Conservation (phyloP, 2,329 filamentous ascomycete species). For the Clonostachys sp. region DNA sequence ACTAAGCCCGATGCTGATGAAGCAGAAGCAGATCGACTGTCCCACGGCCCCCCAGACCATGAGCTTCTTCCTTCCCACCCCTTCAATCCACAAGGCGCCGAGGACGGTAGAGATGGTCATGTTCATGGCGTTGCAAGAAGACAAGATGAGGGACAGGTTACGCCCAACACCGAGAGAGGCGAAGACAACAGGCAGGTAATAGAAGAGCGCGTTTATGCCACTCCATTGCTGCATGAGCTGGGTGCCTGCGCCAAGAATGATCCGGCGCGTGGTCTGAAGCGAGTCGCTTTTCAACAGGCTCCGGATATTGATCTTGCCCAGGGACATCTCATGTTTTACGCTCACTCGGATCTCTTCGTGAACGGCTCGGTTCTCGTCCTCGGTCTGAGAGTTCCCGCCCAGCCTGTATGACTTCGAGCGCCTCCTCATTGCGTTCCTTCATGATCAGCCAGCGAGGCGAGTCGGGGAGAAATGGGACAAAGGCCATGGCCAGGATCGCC, state of each 20-base stretch:
- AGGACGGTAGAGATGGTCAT: slow-evolving; percentile 1
- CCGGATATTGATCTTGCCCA: background rate
- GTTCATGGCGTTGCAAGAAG: slow-evolving; percentile 4
- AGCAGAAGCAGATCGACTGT: background rate
- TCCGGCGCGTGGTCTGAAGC: slow-evolving; percentile 1
- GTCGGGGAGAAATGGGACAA: slow-evolving; percentile 60
- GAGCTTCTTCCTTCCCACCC: slow-evolving; percentile 5
- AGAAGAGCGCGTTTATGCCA: slow-evolving; percentile 8
- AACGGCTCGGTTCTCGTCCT: background rate
- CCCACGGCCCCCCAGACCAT: background rate
- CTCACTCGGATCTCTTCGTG: background rate
- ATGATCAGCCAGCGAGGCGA: slow-evolving; percentile 55
- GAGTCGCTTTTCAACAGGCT: background rate
- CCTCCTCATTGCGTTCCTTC: slow-evolving; percentile 52
- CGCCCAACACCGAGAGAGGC: background rate
- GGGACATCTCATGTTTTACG: background rate
- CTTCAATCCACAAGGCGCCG: slow-evolving; percentile 5
- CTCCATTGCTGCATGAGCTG: slow-evolving; percentile 8
- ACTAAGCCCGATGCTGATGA: background rate
- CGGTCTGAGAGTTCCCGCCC: background rate
- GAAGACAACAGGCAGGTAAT: slow-evolving; percentile 4
- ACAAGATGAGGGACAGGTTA: slow-evolving; percentile 4
- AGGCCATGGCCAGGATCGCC: slow-evolving; percentile 39
- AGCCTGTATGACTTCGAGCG: slow-evolving; percentile 39
- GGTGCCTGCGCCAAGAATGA: slow-evolving; percentile 6